Evolutionary conservation across 2,329 filamentous ascomycete genomes (phyloP).

Genomic region (Alternaria gaisen): DNA sequence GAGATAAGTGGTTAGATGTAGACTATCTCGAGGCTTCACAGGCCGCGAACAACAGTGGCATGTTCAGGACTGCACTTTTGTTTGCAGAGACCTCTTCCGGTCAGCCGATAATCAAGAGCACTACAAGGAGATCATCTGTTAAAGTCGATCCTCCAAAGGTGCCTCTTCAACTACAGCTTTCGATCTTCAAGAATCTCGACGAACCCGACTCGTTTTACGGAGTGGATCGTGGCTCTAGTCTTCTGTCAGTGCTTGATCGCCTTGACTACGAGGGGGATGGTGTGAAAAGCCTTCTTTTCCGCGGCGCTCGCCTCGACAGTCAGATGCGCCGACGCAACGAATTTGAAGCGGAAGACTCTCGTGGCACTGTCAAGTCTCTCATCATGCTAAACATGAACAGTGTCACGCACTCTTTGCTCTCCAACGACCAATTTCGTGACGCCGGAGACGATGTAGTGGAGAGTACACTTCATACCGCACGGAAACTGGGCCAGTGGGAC

Average conservation of each 20-base stretch:
- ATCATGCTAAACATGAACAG: conserved; percentile 85
- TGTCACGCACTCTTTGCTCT: conserved; percentile 80
- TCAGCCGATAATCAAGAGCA: conserved; percentile 55
- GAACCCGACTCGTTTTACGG: conserved; percentile 98
- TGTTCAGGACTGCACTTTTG: conserved; percentile 86
- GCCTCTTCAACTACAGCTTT: conserved; percentile 74
- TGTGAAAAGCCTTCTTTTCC: conserved; percentile 85
- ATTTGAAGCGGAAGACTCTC: conserved; percentile 66
- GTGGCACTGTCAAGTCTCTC: conserved; percentile 78
- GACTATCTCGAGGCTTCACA: conserved; percentile 75
- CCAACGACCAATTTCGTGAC: conserved; percentile 69
- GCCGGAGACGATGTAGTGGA: conserved; percentile 69
- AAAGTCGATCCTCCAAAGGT: conserved; percentile 57
- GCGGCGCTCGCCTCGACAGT: conserved; percentile 89
- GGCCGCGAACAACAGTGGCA: conserved; percentile 78
- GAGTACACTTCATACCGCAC: conserved; percentile 79
- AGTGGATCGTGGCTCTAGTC: conserved; percentile 77
- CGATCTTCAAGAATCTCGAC: conserved; percentile 90
- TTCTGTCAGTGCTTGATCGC: conserved; percentile 79
- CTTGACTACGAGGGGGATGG: conserved; percentile 92
- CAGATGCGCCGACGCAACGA: conserved; percentile 72
- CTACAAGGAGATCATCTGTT: conserved; percentile 70
- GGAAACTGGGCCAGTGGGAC: conserved; percentile 91
- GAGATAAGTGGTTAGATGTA: conserved; percentile 84
- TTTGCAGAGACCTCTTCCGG: conserved; percentile 78